phyloP scores from a whole-genome alignment of 1,284 basidiomycete genomes.

The Ganoderma multipileum region DNA sequence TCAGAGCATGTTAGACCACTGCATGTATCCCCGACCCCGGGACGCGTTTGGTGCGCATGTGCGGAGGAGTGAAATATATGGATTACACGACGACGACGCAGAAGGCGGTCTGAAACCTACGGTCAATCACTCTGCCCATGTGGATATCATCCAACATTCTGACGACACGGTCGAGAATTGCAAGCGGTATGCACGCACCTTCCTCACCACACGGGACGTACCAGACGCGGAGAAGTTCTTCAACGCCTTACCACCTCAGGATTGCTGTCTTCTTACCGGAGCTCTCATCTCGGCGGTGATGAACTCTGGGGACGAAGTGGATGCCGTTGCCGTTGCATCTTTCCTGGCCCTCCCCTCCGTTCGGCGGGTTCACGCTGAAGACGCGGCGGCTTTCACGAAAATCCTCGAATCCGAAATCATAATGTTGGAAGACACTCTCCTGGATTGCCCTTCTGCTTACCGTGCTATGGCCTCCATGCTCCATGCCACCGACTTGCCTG shows the following conservation, averaged over 20 bases:
- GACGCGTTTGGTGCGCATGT: constrained; percentile 36
- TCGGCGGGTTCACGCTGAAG: constrained; percentile 12
- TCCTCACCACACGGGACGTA: constrained; percentile 19
- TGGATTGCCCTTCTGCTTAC: constrained; percentile 35
- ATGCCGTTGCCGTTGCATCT: constrained; percentile 28
- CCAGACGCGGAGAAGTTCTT: constrained; percentile 21
- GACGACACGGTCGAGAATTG: constrained; percentile 2
- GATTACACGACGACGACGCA: constrained; percentile 21
- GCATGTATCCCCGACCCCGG: constrained; percentile 31
- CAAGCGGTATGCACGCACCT: constrained; percentile 12
- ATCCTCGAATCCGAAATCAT: constrained; percentile 28
- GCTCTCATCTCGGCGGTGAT: constrained; percentile 28
- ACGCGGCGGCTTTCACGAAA: constrained; percentile 11
- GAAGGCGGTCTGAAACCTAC: not conserved
- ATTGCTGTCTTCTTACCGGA: constrained; percentile 26
- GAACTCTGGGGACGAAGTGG: constrained; percentile 23
- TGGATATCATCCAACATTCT: not conserved
- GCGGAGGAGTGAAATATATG: constrained; percentile 36
- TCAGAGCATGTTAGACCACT: constrained; percentile 35
- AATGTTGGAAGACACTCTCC: constrained; percentile 31
- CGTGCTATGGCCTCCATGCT: constrained; percentile 35
- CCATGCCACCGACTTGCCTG: constrained; percentile 24
- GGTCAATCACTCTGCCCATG: not conserved
- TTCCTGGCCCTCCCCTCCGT: constrained; percentile 26
- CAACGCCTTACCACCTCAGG: constrained; percentile 15